Conservation (phyloP, 306 rosid species). For the Cucurbita maxima region DNA sequence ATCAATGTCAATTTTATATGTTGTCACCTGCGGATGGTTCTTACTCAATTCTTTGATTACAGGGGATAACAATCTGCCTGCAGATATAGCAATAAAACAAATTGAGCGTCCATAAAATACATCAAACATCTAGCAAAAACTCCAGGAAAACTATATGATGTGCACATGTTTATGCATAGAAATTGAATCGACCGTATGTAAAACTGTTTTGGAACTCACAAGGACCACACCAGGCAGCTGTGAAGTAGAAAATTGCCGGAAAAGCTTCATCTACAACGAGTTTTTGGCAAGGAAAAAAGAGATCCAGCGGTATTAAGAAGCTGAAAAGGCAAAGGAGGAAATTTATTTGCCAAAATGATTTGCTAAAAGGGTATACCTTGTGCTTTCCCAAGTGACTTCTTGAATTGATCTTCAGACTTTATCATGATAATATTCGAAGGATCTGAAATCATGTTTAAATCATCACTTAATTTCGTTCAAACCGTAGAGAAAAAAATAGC, state of each 20-base stretch:
- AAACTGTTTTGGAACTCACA: slow-evolving; percentile 38
- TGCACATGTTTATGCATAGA: neutral
- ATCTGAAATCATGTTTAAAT: slow-evolving; percentile 23
- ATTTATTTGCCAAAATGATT: neutral
- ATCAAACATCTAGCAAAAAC: neutral
- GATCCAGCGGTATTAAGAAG: slow-evolving; percentile 1
- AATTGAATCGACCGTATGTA: neutral
- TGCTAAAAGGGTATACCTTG: slow-evolving; percentile 20
- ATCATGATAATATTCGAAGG: slow-evolving; percentile 34
- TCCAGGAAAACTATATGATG: neutral
- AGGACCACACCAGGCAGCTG: slow-evolving; percentile 89
- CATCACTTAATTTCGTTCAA: neutral
- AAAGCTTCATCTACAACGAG: slow-evolving; percentile 33
- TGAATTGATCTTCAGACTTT: slow-evolving; percentile 43
- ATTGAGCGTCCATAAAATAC: neutral
- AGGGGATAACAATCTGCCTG: slow-evolving; percentile 69
- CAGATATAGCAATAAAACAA: slow-evolving; percentile 1
- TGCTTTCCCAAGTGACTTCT: slow-evolving; percentile 27
- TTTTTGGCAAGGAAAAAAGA: slow-evolving; percentile 6
- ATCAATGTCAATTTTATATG: slow-evolving; percentile 73
- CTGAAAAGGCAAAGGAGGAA: neutral
- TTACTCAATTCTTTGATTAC: slow-evolving; percentile 41
- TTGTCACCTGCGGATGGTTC: slow-evolving; percentile 56
- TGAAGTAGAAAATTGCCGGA: slow-evolving; percentile 71
- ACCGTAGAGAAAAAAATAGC: neutral